These are phyloP conservation scores for Starmera caribaea DNA, from an alignment of 805 yeast species.

Conservation along the genomic window DNA sequence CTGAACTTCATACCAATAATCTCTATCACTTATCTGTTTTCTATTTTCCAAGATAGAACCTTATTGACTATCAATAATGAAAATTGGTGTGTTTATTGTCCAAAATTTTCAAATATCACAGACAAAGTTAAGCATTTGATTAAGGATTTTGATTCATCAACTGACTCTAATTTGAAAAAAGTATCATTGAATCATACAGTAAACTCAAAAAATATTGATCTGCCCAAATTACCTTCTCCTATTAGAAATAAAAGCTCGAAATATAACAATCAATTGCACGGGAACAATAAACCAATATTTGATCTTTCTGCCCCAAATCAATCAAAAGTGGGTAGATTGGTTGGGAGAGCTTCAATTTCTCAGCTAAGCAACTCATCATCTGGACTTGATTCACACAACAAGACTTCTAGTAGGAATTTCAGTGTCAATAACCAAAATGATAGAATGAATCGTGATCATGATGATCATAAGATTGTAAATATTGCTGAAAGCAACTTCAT, in stretches of 20 bases:
- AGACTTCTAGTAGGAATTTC: not conserved
- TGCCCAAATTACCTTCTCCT: conserved; percentile 44
- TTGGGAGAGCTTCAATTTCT: conserved; percentile 31
- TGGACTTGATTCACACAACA: no score
- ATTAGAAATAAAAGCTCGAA: conserved; percentile 32
- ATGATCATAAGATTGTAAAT: not conserved
- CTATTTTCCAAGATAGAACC: conserved; percentile 28
- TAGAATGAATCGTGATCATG: not conserved
- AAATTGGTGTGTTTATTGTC: conserved; percentile 50
- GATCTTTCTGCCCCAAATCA: no score
- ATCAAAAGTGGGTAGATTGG: conserved; percentile 32
- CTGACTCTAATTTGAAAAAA: not conserved
- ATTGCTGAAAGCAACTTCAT: not conserved
- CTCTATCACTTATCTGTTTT: conserved; percentile 46
- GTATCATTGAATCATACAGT: not conserved
- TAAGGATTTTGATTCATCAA: not conserved
- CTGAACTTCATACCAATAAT: conserved; percentile 50
- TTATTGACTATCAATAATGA: conserved; percentile 34
- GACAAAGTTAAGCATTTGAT: conserved; percentile 15
- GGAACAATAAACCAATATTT: no score
- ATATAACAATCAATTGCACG: not conserved
- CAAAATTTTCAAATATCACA: conserved; percentile 21
- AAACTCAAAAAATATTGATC: conserved; percentile 1
- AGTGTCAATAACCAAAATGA: not conserved
- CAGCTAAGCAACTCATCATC: conserved; percentile 14